Base-by-base conservation (phyloP, 306 rosid genomes). In the Prunus mume region DNA sequence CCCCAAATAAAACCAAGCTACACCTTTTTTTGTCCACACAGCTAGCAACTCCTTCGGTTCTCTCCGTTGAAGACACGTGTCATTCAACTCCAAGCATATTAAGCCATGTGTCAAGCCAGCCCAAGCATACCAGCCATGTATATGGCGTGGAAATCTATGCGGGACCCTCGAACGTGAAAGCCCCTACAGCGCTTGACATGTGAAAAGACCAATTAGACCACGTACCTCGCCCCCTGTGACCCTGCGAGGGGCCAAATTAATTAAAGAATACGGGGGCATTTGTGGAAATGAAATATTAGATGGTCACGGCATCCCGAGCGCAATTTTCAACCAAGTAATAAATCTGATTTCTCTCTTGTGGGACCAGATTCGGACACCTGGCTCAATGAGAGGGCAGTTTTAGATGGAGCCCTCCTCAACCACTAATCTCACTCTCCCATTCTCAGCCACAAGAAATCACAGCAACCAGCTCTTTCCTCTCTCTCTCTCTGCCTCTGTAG, bases 381-480 rank as follows among this genome's bases (percentile, higher is more conserved):
- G 65, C 0, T 83, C 68, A 88, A 83, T 87, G 56, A 18, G 9
- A 2, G 4, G 66, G 25, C 71, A 43, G 90, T 73, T 92, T 87
- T 85, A 77, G 93, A 88, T 88, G 95, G 85, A 66, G 71, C 22
- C 0, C 32, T 14, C 87, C 84, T 34, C 72, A 76, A 82, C 97
- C 97, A 90, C 97, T 65, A 85, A 71, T 47, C 69, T 70, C 56
- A 4, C 28, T 69, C 76, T 17, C 64, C 17, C 32, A 60, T 80
- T 71, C 78, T 88, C 85, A 86, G 90, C 91, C 97, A 88, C 97
- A 84, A 27, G 69, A 27, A 87, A 75, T 62, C 75, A 22, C 69
- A 32, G 9, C 43, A 17, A 76, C 38, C 5, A 38, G 32, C 43
- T 71, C 19, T 18, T 9, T 47, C 15, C 9, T 10, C 15, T 2